These are phyloP conservation scores for Thalassiosira profunda DNA, from an alignment of 108 stramenopile species.

Conservation along the genomic window DNA sequence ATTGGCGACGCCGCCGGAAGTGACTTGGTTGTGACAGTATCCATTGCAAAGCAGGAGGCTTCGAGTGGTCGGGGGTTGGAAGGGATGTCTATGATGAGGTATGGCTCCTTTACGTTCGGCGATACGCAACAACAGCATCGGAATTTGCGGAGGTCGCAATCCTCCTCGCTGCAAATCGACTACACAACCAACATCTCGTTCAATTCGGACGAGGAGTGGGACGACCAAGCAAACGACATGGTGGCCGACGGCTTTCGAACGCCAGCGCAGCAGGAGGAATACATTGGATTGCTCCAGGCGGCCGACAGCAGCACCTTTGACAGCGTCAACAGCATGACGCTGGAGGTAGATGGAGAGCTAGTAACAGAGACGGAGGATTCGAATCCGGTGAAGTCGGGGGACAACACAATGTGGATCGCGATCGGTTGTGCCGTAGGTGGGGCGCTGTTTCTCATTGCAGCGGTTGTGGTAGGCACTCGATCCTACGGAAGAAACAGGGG, in stretches of 20 bases:
- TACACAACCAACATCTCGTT: no score
- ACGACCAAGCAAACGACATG: not conserved
- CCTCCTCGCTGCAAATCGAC: no score
- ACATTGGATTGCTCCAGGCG: not conserved
- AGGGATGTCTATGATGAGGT: not conserved
- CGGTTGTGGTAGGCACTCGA: slow-evolving; percentile 10
- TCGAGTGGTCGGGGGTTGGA: not conserved
- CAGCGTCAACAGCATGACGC: not conserved
- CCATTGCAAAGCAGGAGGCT: no score
- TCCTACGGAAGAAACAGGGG: not conserved
- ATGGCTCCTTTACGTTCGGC: not conserved
- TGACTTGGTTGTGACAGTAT: no score
- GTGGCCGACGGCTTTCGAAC: not conserved
- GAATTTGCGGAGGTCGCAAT: not conserved
- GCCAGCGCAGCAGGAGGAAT: not conserved
- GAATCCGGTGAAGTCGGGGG: not conserved
- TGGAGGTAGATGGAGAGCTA: not conserved
- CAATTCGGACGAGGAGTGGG: not conserved
- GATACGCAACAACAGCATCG: not conserved
- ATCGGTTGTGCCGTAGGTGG: slow-evolving; percentile 51
- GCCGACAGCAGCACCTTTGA: not conserved
- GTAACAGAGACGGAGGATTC: not conserved
- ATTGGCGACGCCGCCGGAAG: no score
- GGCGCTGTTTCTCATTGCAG: slow-evolving; percentile 28
- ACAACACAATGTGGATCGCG: not conserved